These are phyloP conservation scores for Cyclocybe aegerita DNA, from an alignment of 768 basidiomycete species.

Conservation along the genomic window DNA sequence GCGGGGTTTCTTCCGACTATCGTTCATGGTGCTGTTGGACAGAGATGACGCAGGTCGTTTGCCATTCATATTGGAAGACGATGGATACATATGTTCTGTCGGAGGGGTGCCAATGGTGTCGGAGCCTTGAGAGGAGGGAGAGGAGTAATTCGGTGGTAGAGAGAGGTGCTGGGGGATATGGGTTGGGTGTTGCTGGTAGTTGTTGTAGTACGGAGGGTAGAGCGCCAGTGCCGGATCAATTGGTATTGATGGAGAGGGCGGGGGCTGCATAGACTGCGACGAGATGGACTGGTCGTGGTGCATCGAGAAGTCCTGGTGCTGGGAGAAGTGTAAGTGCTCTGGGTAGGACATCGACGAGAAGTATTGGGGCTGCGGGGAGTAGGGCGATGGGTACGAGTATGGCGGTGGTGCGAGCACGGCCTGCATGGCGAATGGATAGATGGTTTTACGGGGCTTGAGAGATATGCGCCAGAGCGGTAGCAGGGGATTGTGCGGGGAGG, in stretches of 20 bases:
- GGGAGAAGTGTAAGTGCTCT: slow-evolving; percentile 25
- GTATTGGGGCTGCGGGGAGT: slow-evolving; percentile 28
- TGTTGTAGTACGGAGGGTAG: slow-evolving; percentile 65
- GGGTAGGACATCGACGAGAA: slow-evolving; percentile 23
- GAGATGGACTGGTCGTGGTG: slow-evolving; percentile 41
- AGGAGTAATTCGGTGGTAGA: slow-evolving; percentile 61
- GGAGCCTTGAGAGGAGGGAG: slow-evolving; percentile 79
- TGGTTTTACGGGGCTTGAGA: neutral
- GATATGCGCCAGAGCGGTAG: slow-evolving; percentile 2
- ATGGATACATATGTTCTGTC: slow-evolving; percentile 57
- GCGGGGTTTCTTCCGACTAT: slow-evolving; percentile 57
- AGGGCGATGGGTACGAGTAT: slow-evolving; percentile 35
- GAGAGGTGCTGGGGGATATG: slow-evolving; percentile 55
- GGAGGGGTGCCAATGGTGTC: slow-evolving; percentile 76
- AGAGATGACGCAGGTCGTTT: slow-evolving; percentile 64
- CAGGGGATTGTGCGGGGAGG: slow-evolving; percentile 2
- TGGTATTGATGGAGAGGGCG: slow-evolving; percentile 60
- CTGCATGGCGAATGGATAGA: slow-evolving; percentile 14
- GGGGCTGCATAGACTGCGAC: slow-evolving; percentile 46
- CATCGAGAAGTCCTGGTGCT: slow-evolving; percentile 31
- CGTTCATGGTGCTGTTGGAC: slow-evolving; percentile 33
- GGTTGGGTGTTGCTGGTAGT: slow-evolving; percentile 48
- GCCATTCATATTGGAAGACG: slow-evolving; percentile 53
- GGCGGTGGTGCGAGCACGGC: slow-evolving; percentile 29
- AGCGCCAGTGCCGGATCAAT: slow-evolving; percentile 74